Percentiles rank a stretch among this genome's conserved stretches.
These are phyloP conservation scores for Cystobasidium tubakii DNA, from an alignment of 768 basidiomycete species.

Conservation along the genomic window DNA sequence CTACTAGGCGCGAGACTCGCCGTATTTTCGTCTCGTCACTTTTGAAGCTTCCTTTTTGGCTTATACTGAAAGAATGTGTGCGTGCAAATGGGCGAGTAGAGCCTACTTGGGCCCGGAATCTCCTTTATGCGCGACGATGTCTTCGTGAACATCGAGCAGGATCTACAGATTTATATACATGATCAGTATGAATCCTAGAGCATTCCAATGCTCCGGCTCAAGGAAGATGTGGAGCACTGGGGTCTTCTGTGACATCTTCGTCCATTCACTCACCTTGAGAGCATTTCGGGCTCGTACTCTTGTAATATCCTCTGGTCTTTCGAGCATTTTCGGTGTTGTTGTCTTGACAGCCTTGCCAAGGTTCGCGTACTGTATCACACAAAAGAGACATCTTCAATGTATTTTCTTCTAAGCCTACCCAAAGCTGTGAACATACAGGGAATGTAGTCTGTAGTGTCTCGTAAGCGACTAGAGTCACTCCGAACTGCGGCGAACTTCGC, in stretches of 20 bases:
- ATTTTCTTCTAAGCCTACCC: too few species aligned
- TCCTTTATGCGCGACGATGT: background rate
- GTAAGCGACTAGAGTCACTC: slow-evolving; percentile 75
- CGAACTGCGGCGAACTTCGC: slow-evolving; percentile 71
- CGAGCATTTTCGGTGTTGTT: slow-evolving; percentile 43
- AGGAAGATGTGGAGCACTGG: too few species aligned
- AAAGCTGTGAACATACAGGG: slow-evolving; percentile 46
- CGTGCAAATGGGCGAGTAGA: background rate
- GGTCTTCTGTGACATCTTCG: background rate
- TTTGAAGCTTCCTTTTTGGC: too few species aligned
- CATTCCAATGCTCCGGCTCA: too few species aligned
- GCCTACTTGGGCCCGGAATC: background rate
- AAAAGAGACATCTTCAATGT: background rate
- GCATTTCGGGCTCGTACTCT: slow-evolving; percentile 89
- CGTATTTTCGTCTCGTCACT: too few species aligned
- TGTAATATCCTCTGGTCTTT: slow-evolving; percentile 60
- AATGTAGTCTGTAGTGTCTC: slow-evolving; percentile 58
- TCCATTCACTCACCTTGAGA: slow-evolving; percentile 51
- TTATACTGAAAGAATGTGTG: too few species aligned
- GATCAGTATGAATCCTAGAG: background rate
- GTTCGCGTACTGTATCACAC: slow-evolving; percentile 26
- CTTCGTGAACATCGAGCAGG: slow-evolving; percentile 21
- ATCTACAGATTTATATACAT: background rate
- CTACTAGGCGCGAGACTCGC: too few species aligned
- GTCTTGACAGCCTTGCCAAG: slow-evolving; percentile 36